These are phyloP conservation scores for Lactarius trivialis DNA, from an alignment of 768 basidiomycete species.

Conservation along the genomic window DNA sequence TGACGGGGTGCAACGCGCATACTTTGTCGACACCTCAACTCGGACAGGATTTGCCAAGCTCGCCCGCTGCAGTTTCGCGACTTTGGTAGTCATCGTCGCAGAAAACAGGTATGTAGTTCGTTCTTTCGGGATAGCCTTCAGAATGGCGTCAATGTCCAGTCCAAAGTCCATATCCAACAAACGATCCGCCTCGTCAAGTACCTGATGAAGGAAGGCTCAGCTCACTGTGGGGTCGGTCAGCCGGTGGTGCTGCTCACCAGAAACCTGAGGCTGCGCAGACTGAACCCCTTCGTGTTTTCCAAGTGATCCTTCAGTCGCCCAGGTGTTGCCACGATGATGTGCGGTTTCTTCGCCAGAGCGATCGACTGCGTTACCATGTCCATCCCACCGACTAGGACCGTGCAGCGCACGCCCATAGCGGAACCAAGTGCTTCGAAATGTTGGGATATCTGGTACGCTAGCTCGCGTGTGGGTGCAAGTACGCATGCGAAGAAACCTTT, in stretches of 20 bases:
- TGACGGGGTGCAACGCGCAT: slow-evolving; percentile 28
- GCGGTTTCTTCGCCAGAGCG: slow-evolving; percentile 88
- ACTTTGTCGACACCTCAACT: slow-evolving; percentile 93
- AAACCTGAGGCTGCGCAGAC: slow-evolving; percentile 76
- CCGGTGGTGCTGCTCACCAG: slow-evolving; percentile 47
- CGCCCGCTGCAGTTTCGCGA: slow-evolving; percentile 91
- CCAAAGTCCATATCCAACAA: slow-evolving; percentile 96
- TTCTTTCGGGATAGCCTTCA: slow-evolving; percentile 91
- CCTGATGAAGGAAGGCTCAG: slow-evolving; percentile 43
- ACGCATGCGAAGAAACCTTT: slow-evolving; percentile 90
- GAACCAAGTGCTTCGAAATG: slow-evolving; percentile 91
- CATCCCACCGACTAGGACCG: slow-evolving; percentile 92
- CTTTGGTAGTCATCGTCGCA: slow-evolving; percentile 98
- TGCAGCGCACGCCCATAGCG: slow-evolving; percentile 86
- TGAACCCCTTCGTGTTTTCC: slow-evolving; percentile 97
- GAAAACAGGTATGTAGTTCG: slow-evolving; percentile 95
- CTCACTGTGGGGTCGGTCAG: background rate
- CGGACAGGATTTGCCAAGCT: slow-evolving; percentile 90
- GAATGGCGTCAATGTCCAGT: slow-evolving; percentile 90
- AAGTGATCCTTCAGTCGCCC: slow-evolving; percentile 90
- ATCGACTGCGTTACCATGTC: slow-evolving; percentile 88
- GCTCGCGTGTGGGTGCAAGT: slow-evolving; percentile 94
- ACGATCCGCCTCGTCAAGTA: slow-evolving; percentile 96
- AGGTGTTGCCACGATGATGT: slow-evolving; percentile 92
- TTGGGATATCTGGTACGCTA: slow-evolving; percentile 97